Evolutionary conservation across 208 protist genomes (phyloP).

Genomic region (Leishmania aethiopica): DNA sequence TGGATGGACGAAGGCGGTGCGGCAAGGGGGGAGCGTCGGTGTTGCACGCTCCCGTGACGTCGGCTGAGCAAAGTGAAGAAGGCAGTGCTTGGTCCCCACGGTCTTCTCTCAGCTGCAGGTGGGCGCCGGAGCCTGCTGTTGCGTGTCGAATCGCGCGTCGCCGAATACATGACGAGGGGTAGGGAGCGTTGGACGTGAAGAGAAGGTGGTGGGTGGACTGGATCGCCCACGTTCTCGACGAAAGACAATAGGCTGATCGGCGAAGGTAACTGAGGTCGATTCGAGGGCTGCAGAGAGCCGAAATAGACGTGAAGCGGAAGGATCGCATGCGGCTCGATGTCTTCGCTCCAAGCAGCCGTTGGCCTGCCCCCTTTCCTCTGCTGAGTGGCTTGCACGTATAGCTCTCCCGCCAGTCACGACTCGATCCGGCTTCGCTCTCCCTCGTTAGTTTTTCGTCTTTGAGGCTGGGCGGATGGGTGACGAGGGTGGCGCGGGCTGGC

Average conservation of each 20-base stretch:
- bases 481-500: neutral
- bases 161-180: neutral
- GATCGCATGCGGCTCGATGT: neutral
- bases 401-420: neutral
- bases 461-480: neutral
- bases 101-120: neutral
- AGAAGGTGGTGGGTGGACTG: neutral
- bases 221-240: neutral
- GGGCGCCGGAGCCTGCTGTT: neutral
- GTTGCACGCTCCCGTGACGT: neutral
- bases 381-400: neutral
- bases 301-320: neutral
- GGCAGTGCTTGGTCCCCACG: neutral
- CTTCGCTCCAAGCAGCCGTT: neutral
- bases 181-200: neutral
- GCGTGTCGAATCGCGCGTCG: neutral
- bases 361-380: neutral
- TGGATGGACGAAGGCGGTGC: neutral
- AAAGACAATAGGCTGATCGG: neutral
- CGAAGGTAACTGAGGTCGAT: neutral
- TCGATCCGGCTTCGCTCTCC: too few species aligned
- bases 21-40: neutral
- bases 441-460: neutral
- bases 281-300: neutral
- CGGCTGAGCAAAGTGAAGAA: neutral